A percentile compares a stretch with the other conserved stretches of the same genome.
These are phyloP conservation scores for Glycyrrhiza uralensis DNA, from an alignment of 306 rosid species.

Conservation along the genomic window DNA sequence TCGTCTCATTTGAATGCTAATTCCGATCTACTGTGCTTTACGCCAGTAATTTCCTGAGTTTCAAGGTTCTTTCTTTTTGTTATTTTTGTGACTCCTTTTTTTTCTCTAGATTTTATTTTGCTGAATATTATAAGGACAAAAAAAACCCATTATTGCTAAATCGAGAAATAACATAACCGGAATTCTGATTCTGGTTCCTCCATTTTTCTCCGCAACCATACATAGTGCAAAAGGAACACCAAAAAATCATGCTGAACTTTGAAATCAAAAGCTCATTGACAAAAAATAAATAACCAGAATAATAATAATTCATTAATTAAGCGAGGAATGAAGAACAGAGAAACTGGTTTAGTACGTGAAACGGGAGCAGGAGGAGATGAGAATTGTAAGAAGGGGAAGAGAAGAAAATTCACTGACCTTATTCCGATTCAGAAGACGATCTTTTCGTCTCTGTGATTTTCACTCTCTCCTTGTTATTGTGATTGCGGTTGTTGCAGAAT, in stretches of 20 bases:
- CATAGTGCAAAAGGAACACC: slow-evolving; percentile 38
- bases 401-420: slow-evolving; percentile 75
- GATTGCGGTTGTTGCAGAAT: slow-evolving; percentile 46
- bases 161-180: slow-evolving; percentile 9
- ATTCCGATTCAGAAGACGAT: slow-evolving; percentile 62
- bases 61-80: slow-evolving; percentile 23
- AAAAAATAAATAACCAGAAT: not conserved
- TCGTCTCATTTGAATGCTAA: slow-evolving; percentile 37
- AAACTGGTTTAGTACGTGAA: slow-evolving; percentile 30
- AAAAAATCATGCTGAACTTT: slow-evolving; percentile 28
- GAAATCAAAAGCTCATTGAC: slow-evolving; percentile 21
- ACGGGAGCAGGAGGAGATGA: slow-evolving; percentile 27
- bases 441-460: slow-evolving; percentile 47
- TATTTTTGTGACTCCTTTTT: not conserved
- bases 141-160: slow-evolving; percentile 28
- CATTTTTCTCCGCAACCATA: slow-evolving; percentile 54
- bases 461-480: slow-evolving; percentile 43
- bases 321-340: slow-evolving; percentile 15
- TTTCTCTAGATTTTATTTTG: not conserved
- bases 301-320: slow-evolving; percentile 1
- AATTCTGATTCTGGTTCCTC: slow-evolving; percentile 28
- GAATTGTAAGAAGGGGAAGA: slow-evolving; percentile 29
- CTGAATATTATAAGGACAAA: not conserved
- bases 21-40: slow-evolving; percentile 48
- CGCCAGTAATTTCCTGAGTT: slow-evolving; percentile 43